Conservation (phyloP, 768 basidiomycete genomes). For the Termitomyces sp. region DNA sequence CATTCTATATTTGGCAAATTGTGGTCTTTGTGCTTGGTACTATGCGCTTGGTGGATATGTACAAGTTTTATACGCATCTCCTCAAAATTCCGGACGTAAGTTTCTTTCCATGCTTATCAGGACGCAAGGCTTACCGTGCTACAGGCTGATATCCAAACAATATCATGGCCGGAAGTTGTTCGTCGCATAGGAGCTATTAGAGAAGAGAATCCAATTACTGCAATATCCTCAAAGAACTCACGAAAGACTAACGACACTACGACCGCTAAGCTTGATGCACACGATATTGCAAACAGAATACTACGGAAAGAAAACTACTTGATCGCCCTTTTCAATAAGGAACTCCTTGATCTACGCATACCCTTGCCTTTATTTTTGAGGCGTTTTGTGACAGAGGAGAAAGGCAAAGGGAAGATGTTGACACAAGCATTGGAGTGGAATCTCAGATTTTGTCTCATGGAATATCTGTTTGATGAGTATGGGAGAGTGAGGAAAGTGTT, state of each 20-base stretch:
- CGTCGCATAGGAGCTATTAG: constrained; percentile 85
- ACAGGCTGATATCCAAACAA: constrained; percentile 95
- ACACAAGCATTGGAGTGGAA: constrained; percentile 98
- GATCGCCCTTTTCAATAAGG: constrained; percentile 97
- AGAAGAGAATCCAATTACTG: constrained; percentile 90
- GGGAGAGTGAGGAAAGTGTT: constrained; percentile 92
- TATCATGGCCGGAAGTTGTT: constrained; percentile 95
- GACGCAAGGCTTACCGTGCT: constrained; percentile 4
- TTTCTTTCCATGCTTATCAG: constrained; percentile 2
- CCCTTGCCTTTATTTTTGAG: constrained; percentile 66
- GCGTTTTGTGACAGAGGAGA: constrained; percentile 44
- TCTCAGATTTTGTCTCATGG: constrained; percentile 90
- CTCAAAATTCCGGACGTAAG: constrained; percentile 91
- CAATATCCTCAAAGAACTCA: constrained; percentile 61
- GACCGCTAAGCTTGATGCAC: constrained; percentile 90
- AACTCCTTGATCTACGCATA: constrained; percentile 82
- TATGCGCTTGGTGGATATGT: constrained; percentile 86
- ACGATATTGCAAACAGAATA: constrained; percentile 97
- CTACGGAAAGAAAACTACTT: constrained; percentile 98
- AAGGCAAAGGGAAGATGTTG: constrained; percentile 72
- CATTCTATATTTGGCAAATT: constrained; percentile 89
- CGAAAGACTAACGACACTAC: constrained; percentile 55
- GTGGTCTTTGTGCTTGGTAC: constrained; percentile 73
- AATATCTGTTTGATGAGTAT: constrained; percentile 88
- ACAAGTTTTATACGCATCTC: constrained; percentile 92